phyloP scores from a whole-genome alignment of 805 yeast species.

The Saturnispora ahearnii region DNA sequence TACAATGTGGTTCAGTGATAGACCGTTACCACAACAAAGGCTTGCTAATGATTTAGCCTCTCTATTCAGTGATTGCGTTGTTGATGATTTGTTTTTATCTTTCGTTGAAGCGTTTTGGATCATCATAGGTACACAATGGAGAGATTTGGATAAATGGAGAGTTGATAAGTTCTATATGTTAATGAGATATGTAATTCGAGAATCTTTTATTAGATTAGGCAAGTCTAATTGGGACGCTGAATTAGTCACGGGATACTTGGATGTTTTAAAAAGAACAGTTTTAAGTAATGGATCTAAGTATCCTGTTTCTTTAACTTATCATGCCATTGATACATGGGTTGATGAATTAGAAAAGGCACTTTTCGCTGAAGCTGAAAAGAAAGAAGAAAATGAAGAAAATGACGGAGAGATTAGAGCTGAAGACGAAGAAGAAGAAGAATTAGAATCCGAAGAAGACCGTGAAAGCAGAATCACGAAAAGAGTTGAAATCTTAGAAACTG shows the following conservation, averaged over 20 bases:
- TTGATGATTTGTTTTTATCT: constrained; percentile 33
- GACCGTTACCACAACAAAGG: constrained; percentile 85
- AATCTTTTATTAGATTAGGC: constrained; percentile 49
- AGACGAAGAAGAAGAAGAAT: constrained; percentile 28
- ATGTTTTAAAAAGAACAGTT: constrained; percentile 23
- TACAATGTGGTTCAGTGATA: constrained; percentile 95
- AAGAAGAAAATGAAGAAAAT: constrained; percentile 38
- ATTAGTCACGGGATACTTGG: constrained; percentile 37
- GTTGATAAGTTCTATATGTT: constrained; percentile 78
- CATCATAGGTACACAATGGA: constrained; percentile 76
- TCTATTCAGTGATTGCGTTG: constrained; percentile 38
- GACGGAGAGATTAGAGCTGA: constrained; percentile 30
- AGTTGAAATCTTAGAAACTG: constrained; percentile 13
- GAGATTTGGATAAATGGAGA: constrained; percentile 72
- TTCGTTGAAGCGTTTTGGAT: constrained; percentile 77
- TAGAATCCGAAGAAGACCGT: constrained; percentile 6
- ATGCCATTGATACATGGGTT: constrained; percentile 69
- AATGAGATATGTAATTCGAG: constrained; percentile 66
- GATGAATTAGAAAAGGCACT: constrained; percentile 75
- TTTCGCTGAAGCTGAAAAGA: constrained; percentile 38
- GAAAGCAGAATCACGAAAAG: constrained; percentile 16
- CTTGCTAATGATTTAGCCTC: constrained; percentile 64
- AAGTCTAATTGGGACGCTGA: constrained; percentile 45
- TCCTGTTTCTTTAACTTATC: constrained; percentile 75
- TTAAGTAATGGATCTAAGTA: constrained; percentile 50